Conservation (phyloP, 148 eudicot genomes). For the Diospyros lotus region DNA sequence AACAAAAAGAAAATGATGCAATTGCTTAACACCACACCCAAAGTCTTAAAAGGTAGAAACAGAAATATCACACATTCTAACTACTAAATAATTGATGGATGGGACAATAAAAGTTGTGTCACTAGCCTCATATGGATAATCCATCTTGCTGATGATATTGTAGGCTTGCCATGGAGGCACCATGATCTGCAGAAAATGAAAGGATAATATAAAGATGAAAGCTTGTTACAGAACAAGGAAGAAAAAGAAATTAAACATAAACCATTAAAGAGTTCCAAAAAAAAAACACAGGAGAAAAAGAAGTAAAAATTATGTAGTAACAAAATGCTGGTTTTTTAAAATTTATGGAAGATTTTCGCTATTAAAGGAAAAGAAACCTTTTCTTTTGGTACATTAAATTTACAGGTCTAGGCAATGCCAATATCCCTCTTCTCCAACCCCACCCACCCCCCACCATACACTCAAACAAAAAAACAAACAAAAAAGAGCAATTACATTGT, state of each 20-base stretch:
- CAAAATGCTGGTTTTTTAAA: neutral
- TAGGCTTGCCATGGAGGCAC: constrained; percentile 95
- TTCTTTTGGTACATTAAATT: neutral
- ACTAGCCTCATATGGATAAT: constrained; percentile 82
- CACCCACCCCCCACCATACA: too few species aligned
- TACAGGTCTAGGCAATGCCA: neutral
- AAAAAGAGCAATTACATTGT: too few species aligned
- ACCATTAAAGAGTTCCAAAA: too few species aligned
- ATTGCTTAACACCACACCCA: neutral
- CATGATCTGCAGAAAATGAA: constrained; percentile 53
- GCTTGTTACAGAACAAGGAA: neutral
- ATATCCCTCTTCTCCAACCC: neutral
- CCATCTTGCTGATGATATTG: constrained; percentile 70
- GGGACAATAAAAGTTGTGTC: constrained; percentile 11
- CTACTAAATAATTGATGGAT: neutral
- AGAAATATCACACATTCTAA: neutral
- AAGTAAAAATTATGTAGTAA: neutral
- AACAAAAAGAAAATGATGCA: neutral
- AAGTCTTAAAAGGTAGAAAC: neutral
- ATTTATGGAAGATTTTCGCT: neutral
- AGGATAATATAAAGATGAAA: neutral
- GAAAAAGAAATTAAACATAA: neutral
- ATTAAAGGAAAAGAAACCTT: neutral
- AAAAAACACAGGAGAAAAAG: too few species aligned
- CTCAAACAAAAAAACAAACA: too few species aligned